Evolutionary conservation across 768 basidiomycete genomes (phyloP).

Genomic region (Phlebiopsis gigantea): DNA sequence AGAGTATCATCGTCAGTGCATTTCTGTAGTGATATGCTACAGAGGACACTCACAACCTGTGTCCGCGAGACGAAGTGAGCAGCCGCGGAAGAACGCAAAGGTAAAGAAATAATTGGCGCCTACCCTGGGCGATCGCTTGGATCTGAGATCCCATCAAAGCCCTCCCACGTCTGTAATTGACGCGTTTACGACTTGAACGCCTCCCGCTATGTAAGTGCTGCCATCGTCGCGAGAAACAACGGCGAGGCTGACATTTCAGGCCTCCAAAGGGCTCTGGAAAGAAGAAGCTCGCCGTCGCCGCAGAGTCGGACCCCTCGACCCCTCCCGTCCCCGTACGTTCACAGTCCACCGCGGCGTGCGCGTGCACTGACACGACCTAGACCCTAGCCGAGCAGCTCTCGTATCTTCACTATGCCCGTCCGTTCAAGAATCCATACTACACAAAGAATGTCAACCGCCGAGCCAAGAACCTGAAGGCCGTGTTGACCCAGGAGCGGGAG

Average conservation of each 20-base stretch:
- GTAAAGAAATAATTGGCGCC: conserved; percentile 6
- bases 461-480: conserved; percentile 75
- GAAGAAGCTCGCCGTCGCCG: conserved; percentile 21
- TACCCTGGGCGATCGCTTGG: not conserved
- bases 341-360: not conserved
- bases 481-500: conserved; percentile 75
- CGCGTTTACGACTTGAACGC: not conserved
- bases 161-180: not conserved
- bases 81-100: not conserved
- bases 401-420: conserved; percentile 60
- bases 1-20: not conserved
- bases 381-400: conserved; percentile 72
- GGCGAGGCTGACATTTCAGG: conserved; percentile 14
- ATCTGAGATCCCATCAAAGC: not conserved
- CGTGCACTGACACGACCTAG: conserved; percentile 28
- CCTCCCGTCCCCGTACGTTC: conserved; percentile 26
- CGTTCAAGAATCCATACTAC: conserved; percentile 75
- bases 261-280: conserved; percentile 30
- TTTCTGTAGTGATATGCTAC: not conserved
- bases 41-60: not conserved
- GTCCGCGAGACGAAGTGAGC: not conserved
- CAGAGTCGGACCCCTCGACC: conserved; percentile 26
- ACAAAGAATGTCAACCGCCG: conserved; percentile 66
- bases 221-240: too few species aligned
- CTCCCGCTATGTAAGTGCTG: not conserved